Conservation (phyloP, 2,329 filamentous ascomycete species). For the Cercospora zeae-maydis region DNA sequence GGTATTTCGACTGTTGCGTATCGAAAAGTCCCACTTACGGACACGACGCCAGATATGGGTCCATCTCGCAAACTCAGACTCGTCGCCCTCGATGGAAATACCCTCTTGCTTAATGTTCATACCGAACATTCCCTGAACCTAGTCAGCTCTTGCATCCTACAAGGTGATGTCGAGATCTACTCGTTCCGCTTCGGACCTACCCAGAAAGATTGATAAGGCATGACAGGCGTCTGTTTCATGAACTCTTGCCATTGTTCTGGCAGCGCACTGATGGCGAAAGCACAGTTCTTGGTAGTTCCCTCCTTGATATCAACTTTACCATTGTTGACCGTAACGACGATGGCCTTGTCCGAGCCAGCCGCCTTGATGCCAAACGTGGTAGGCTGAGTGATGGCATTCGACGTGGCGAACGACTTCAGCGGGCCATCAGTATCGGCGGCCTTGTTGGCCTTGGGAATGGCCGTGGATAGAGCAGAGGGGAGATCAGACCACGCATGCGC, state of each 20-base stretch:
- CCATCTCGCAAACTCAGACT: constrained; percentile 45
- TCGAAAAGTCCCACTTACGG: constrained; percentile 10
- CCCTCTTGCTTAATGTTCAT: constrained; percentile 51
- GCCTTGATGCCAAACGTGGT: constrained; percentile 36
- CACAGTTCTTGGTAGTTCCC: constrained; percentile 26
- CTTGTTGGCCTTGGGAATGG: constrained; percentile 31
- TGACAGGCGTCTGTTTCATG: constrained; percentile 43
- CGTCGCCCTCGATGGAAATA: constrained; percentile 47
- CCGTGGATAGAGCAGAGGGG: constrained; percentile 26
- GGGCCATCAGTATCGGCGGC: constrained; percentile 30
- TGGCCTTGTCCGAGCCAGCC: constrained; percentile 28
- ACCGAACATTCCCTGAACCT: constrained; percentile 35
- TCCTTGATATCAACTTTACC: constrained; percentile 29
- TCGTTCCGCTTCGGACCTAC: constrained; percentile 30
- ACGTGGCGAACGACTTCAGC: constrained; percentile 33
- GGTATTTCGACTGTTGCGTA: not conserved
- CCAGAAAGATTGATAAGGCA: constrained; percentile 48
- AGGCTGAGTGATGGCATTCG: constrained; percentile 31
- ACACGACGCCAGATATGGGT: constrained; percentile 48
- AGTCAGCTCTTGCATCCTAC: constrained; percentile 11
- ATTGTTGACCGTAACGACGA: constrained; percentile 33
- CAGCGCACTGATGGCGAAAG: constrained; percentile 42
- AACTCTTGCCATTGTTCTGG: constrained; percentile 48
- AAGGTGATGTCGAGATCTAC: not conserved
- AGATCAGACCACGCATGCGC: constrained; percentile 33